A percentile compares a stretch with the other conserved stretches of the same genome.
phyloP scores from a whole-genome alignment of 2,329 filamentous ascomycete species.

The Phialophora chinensis region DNA sequence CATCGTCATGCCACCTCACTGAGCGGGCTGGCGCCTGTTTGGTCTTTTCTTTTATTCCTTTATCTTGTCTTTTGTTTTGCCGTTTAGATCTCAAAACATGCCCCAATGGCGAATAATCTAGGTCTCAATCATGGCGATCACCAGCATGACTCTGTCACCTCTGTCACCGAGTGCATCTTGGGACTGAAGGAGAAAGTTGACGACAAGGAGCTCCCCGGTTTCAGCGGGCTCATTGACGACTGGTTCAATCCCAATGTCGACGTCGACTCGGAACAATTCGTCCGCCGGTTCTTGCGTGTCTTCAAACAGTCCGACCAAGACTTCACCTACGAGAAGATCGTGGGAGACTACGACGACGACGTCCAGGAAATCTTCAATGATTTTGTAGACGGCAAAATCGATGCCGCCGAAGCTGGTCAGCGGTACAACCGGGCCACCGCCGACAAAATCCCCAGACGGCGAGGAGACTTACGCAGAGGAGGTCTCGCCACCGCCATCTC shows the following conservation, averaged over 20 bases:
- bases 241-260: slow-evolving; percentile 32
- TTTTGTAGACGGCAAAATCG: slow-evolving; percentile 34
- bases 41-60: slow-evolving; percentile 2
- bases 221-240: slow-evolving; percentile 30
- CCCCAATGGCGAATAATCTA: slow-evolving; percentile 25
- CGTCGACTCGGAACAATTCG: slow-evolving; percentile 34
- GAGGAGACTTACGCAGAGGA: slow-evolving; percentile 23
- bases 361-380: slow-evolving; percentile 33
- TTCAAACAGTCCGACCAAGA: slow-evolving; percentile 33
- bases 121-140: slow-evolving; percentile 27
- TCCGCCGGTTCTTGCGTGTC: slow-evolving; percentile 30
- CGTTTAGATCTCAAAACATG: slow-evolving; percentile 14
- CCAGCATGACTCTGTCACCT: slow-evolving; percentile 27
- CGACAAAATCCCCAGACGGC: slow-evolving; percentile 17
- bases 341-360: slow-evolving; percentile 33
- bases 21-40: background rate
- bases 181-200: slow-evolving; percentile 30
- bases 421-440: slow-evolving; percentile 24
- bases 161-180: slow-evolving; percentile 35
- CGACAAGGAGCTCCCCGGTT: slow-evolving; percentile 30
- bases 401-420: slow-evolving; percentile 31
- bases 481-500: slow-evolving; percentile 24
- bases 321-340: slow-evolving; percentile 31
- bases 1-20: slow-evolving; percentile 3
- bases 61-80: slow-evolving; percentile 9